Base-by-base conservation (phyloP, 176 grass and related monocot species). In the Aegilops sharonensis region DNA sequence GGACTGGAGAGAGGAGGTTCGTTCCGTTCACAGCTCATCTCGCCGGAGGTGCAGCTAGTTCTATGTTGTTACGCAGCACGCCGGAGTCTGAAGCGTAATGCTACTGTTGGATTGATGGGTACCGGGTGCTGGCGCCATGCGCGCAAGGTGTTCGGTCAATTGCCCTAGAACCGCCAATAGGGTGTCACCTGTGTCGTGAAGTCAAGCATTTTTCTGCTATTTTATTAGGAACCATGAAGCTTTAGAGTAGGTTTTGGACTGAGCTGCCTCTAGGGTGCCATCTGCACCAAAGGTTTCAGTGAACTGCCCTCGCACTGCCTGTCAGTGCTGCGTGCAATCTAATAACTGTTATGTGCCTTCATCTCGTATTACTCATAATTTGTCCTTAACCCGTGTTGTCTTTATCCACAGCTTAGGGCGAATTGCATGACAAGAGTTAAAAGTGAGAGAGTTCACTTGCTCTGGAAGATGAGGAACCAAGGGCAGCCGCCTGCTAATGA, bases 1-100 rank as follows among this genome's bases (percentile, higher is more conserved):
- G 67, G 91, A 92, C 86, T 97, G 92, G 94, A 94, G 86, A 85
- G 73, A 86, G 64, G 84, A 97, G 92, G 92, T 97, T 78, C 60
- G 71, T 89, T 25, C 60, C 69, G 15, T 70, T 13, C 67, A 18
- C 9, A 20, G n/a, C 79, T 32, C 50, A 37, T 68, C 69, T 84
- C 29, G 8, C 29, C 37, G 61, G 36, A 2, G 45, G 32, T 3
- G 60, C 31, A 15, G 65, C 5, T 68, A 29, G 25, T 48, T 56
- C 25, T 57, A 21, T 30, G 37, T 15, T 32, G 13, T 48, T 9
- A 35, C 34, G 37, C 39, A 0, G 50, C 42, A 6, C 15, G 37
- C 52, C 0, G 18, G 39, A 35, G 40, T 32, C 15, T 70, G 39
- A 54, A 73, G 18, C 83, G 35, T 27, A 8, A 43, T 74, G 80